phyloP scores from a whole-genome alignment of 345 rosid species.

The Hypericum perforatum region DNA sequence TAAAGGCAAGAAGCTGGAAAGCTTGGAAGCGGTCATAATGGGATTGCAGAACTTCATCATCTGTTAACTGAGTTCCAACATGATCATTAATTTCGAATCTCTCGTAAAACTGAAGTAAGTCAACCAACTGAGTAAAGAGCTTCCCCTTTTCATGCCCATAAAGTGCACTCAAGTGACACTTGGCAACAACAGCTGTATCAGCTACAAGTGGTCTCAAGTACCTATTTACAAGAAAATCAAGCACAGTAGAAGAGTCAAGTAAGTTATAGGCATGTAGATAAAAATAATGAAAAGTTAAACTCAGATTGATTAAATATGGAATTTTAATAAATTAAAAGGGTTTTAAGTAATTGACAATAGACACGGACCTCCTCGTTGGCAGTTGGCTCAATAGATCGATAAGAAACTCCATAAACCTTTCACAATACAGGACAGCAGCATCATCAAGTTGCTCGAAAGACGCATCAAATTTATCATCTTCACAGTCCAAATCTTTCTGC shows the following conservation, averaged over 20 bases:
- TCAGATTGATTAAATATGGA: background rate
- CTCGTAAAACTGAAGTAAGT: conserved; percentile 90
- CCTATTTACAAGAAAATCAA: conserved; percentile 30
- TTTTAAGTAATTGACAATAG: too few relatives aligned
- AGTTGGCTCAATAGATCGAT: conserved; percentile 93
- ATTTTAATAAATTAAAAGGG: background rate
- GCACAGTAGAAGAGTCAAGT: background rate
- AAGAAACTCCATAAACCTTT: conserved; percentile 96
- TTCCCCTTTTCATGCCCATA: conserved; percentile 82
- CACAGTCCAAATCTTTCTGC: conserved; percentile 15
- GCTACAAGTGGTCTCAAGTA: conserved; percentile 94
- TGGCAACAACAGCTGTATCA: conserved; percentile 89
- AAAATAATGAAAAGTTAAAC: background rate
- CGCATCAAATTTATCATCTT: conserved; percentile 27
- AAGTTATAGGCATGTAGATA: too few relatives aligned
- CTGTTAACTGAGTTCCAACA: conserved; percentile 82
- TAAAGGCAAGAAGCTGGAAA: conserved; percentile 82
- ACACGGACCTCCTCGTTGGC: conserved; percentile 84
- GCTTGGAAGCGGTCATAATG: conserved; percentile 84
- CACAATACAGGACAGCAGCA: conserved; percentile 75
- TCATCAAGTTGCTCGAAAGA: conserved; percentile 45
- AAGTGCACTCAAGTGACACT: conserved; percentile 84
- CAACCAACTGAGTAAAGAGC: conserved; percentile 90
- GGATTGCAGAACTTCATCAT: conserved; percentile 83
- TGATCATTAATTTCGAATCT: conserved; percentile 98